A percentile compares a stretch with the other conserved stretches of the same genome.
Evolutionary conservation across 805 yeast genomes (phyloP).

Genomic region (Suhomyces faveliae): DNA sequence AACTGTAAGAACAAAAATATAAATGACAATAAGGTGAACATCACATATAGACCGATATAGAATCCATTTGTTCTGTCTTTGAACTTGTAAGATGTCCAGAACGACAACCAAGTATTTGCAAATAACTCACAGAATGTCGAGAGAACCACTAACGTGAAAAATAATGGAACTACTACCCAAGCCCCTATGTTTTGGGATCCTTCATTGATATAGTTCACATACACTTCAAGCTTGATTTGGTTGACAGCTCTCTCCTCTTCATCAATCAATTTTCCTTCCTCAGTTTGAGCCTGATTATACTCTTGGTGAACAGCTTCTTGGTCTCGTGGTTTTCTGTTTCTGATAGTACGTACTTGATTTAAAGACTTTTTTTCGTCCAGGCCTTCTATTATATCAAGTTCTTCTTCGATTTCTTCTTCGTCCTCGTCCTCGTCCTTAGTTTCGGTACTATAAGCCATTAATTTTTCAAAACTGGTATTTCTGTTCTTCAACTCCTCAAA

Average conservation of each 20-base stretch:
- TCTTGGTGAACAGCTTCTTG: slow-evolving; percentile 36
- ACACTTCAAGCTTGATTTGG: slow-evolving; percentile 29
- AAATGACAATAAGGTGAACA: slow-evolving; percentile 53
- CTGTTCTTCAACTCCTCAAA: slow-evolving; percentile 48
- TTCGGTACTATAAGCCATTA: slow-evolving; percentile 39
- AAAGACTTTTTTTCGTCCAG: slow-evolving; percentile 6
- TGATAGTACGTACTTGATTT: slow-evolving; percentile 7
- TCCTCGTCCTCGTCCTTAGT: slow-evolving; percentile 17
- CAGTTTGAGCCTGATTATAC: slow-evolving; percentile 24
- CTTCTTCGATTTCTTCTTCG: slow-evolving; percentile 15
- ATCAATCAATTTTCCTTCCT: slow-evolving; percentile 12
- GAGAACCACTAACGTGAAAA: slow-evolving; percentile 22
- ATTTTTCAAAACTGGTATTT: slow-evolving; percentile 33
- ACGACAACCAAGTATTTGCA: slow-evolving; percentile 77
- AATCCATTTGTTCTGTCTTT: slow-evolving; percentile 45
- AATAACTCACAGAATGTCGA: slow-evolving; percentile 55
- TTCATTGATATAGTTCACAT: slow-evolving; percentile 28
- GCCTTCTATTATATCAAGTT: slow-evolving; percentile 12
- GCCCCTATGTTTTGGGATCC: slow-evolving; percentile 28
- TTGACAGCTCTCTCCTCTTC: slow-evolving; percentile 23
- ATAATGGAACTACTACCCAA: slow-evolving; percentile 21
- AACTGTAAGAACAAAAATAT: slow-evolving; percentile 44
- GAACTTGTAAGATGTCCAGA: slow-evolving; percentile 69
- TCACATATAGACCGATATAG: slow-evolving; percentile 73
- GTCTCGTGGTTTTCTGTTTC: slow-evolving; percentile 15